A percentile compares a stretch with the other conserved stretches of the same genome.
These are phyloP conservation scores for Candida sithepensis DNA, from an alignment of 805 yeast species.

Conservation along the genomic window DNA sequence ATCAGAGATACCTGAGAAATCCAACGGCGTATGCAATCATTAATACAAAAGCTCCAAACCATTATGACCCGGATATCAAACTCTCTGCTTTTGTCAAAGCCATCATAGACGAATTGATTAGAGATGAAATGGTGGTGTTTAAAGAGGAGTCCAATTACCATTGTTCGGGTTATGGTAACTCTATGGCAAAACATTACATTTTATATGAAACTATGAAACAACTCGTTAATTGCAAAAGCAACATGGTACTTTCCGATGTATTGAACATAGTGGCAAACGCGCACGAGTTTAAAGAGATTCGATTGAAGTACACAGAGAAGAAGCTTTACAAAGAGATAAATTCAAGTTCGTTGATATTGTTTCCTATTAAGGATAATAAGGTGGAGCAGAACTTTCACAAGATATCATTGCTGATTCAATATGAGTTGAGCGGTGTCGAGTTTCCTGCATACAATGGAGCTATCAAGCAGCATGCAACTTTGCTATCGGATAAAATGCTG, in stretches of 20 bases:
- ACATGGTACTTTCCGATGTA: constrained; percentile 16
- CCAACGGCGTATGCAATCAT: constrained; percentile 37
- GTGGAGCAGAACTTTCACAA: constrained; percentile 34
- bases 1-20: constrained; percentile 38
- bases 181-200: constrained; percentile 49
- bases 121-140: constrained; percentile 28
- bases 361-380: constrained; percentile 31
- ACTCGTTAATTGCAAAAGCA: constrained; percentile 23
- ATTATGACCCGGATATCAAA: constrained; percentile 27
- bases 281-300: constrained; percentile 38
- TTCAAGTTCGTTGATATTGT: constrained; percentile 34
- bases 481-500: constrained; percentile 42
- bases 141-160: constrained; percentile 11
- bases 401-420: constrained; percentile 41
- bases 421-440: constrained; percentile 48
- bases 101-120: constrained; percentile 31
- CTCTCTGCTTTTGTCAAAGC: constrained; percentile 33
- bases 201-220: constrained; percentile 39
- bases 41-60: constrained; percentile 12
- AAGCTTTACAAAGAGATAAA: constrained; percentile 43
- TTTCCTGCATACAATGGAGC: constrained; percentile 43
- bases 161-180: constrained; percentile 41
- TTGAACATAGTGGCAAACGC: constrained; percentile 32
- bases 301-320: constrained; percentile 43
- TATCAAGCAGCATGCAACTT: constrained; percentile 33